Percentiles rank a stretch among this genome's conserved stretches.
Conservation (phyloP, 2,329 filamentous ascomycete genomes). For the Graphiopsis chlorocephala region DNA sequence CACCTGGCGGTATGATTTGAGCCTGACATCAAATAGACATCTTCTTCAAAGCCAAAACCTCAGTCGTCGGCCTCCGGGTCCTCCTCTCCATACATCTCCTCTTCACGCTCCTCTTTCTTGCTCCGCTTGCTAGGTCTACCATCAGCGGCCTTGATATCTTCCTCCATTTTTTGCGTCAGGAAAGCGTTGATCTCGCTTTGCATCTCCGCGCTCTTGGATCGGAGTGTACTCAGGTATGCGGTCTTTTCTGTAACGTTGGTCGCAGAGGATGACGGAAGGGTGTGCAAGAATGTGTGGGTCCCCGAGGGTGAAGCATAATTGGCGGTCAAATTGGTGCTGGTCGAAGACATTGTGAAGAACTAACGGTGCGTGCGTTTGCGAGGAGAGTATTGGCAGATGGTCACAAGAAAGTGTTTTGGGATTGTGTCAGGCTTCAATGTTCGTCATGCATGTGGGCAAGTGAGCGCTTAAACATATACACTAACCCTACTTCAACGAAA, state of each 20-base stretch:
- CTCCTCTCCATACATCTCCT: constrained; percentile 85
- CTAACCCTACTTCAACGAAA: background rate
- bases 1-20: background rate
- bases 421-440: background rate
- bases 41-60: background rate
- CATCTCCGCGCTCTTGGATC: constrained; percentile 54
- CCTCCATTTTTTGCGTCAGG: constrained; percentile 71
- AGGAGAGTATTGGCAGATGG: background rate
- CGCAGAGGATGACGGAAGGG: constrained; percentile 19
- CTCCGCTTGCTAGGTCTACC: constrained; percentile 23
- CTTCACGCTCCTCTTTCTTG: constrained; percentile 44
- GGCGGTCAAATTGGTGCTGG: constrained; percentile 22
- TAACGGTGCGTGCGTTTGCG: background rate
- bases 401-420: background rate
- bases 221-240: constrained; percentile 59
- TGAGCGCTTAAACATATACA: background rate
- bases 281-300: constrained; percentile 25
- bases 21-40: background rate
- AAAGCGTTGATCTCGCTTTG: constrained; percentile 68
- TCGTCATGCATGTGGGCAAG: background rate
- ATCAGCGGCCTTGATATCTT: constrained; percentile 55
- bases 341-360: background rate
- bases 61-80: constrained; percentile 56
- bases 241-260: constrained; percentile 47
- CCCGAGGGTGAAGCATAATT: constrained; percentile 27